These are phyloP conservation scores for Fusarium liriodendri DNA, from an alignment of 2,329 filamentous ascomycete species.

Conservation along the genomic window DNA sequence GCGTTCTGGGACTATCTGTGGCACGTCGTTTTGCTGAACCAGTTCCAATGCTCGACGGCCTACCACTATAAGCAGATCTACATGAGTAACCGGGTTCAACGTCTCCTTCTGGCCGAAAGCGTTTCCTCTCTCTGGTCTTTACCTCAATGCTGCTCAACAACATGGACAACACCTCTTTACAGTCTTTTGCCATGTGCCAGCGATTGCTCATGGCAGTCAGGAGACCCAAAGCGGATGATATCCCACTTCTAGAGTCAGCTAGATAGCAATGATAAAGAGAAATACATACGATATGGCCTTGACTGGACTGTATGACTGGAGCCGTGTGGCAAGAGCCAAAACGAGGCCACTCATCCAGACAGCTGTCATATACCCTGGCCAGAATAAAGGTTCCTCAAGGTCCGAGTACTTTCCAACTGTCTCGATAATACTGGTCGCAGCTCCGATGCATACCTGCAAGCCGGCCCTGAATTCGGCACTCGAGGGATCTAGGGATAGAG, in stretches of 20 bases:
- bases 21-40: not conserved
- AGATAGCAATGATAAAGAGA: not conserved
- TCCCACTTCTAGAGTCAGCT: not conserved
- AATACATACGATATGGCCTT: constrained; percentile 27
- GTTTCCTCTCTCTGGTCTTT: not conserved
- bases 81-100: not conserved
- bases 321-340: constrained; percentile 48
- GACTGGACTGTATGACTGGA: constrained; percentile 42
- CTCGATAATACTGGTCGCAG: constrained; percentile 44
- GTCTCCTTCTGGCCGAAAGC: not conserved
- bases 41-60: not conserved
- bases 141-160: not conserved
- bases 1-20: not conserved
- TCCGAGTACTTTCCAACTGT: constrained; percentile 25
- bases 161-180: not conserved
- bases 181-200: constrained; percentile 1
- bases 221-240: not conserved
- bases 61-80: not conserved
- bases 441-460: constrained; percentile 46
- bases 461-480: constrained; percentile 44
- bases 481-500: constrained; percentile 45
- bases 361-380: constrained; percentile 50
- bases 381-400: constrained; percentile 32
- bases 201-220: not conserved
- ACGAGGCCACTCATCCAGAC: constrained; percentile 53